A percentile compares a stretch with the other conserved stretches of the same genome.
Conservation (phyloP, 306 rosid species). For the Abrus pulchellus region DNA sequence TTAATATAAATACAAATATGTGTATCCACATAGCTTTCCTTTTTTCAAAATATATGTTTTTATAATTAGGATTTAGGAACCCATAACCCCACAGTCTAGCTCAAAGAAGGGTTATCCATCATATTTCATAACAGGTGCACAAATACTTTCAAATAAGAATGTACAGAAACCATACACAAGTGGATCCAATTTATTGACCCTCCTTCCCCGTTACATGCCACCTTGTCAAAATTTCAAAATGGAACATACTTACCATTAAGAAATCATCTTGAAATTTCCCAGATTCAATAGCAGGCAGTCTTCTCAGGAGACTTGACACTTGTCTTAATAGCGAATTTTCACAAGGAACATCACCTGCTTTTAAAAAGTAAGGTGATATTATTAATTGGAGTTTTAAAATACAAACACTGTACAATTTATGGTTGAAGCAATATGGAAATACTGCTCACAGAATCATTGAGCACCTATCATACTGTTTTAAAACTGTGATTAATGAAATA, state of each 20-base stretch:
- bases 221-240: constrained; percentile 37
- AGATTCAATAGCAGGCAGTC: constrained; percentile 92
- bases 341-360: constrained; percentile 82
- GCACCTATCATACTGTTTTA: constrained; percentile 14
- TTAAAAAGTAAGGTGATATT: constrained; percentile 6
- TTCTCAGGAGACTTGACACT: constrained; percentile 91
- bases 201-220: constrained; percentile 17
- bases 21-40: neutral
- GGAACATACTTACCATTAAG: constrained; percentile 79
- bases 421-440: constrained; percentile 40
- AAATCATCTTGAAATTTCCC: constrained; percentile 91
- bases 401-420: neutral
- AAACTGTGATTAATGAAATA: constrained; percentile 22
- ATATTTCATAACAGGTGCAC: constrained; percentile 21
- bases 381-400: constrained; percentile 34
- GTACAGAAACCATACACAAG: constrained; percentile 10
- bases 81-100: constrained; percentile 23
- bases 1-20: neutral
- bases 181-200: constrained; percentile 4
- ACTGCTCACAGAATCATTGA: constrained; percentile 16
- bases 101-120: constrained; percentile 1
- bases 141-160: constrained; percentile 14
- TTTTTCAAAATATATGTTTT: neutral
- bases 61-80: constrained; percentile 6
- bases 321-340: constrained; percentile 92